A percentile compares a stretch with the other conserved stretches of the same genome.
phyloP scores from a whole-genome alignment of 2,329 filamentous ascomycete genomes.

The Bipolaris gigantea region DNA sequence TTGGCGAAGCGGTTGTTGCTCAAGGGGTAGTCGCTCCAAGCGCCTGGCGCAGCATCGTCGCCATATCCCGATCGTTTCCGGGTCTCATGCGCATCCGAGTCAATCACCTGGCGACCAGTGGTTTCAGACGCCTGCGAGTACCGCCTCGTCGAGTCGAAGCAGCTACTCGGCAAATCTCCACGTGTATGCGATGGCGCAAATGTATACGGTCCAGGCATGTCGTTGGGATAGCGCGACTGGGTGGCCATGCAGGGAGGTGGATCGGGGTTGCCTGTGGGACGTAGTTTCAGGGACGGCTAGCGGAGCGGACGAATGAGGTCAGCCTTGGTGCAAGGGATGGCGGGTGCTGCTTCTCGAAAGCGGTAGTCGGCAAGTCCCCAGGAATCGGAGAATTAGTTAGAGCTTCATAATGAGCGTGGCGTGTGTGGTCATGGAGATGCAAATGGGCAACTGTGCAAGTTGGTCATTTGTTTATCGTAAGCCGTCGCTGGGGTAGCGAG shows the following conservation, averaged over 20 bases:
- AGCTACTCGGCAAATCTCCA: constrained; percentile 16
- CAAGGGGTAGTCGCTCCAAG: constrained; percentile 27
- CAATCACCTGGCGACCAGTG: constrained; percentile 33
- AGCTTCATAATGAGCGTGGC: constrained; percentile 21
- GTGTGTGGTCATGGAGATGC: constrained; percentile 11
- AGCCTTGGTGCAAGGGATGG: constrained; percentile 8
- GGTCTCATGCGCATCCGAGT: constrained; percentile 33
- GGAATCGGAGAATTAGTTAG: constrained; percentile 14
- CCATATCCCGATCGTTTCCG: constrained; percentile 35
- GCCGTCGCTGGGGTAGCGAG: constrained; percentile 13
- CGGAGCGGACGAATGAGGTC: constrained; percentile 17
- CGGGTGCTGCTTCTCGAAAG: constrained; percentile 3
- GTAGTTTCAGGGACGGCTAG: constrained; percentile 6
- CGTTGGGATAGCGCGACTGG: constrained; percentile 21
- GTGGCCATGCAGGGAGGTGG: constrained; percentile 29
- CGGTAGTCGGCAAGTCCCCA: constrained; percentile 6
- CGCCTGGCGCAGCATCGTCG: constrained; percentile 15
- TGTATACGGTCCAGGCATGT: constrained; percentile 36
- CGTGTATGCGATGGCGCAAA: constrained; percentile 21
- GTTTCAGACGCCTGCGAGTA: constrained; percentile 32
- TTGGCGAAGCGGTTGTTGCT: constrained; percentile 26
- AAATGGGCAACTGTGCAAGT: constrained; percentile 16
- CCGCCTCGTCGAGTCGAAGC: constrained; percentile 29
- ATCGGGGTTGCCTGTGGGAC: constrained; percentile 24
- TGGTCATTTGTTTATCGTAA: constrained; percentile 23